Percentiles rank a stretch among this genome's conserved stretches.
phyloP scores from a whole-genome alignment of 352 stramenopile genomes.

The Thalassiosira allenii region DNA sequence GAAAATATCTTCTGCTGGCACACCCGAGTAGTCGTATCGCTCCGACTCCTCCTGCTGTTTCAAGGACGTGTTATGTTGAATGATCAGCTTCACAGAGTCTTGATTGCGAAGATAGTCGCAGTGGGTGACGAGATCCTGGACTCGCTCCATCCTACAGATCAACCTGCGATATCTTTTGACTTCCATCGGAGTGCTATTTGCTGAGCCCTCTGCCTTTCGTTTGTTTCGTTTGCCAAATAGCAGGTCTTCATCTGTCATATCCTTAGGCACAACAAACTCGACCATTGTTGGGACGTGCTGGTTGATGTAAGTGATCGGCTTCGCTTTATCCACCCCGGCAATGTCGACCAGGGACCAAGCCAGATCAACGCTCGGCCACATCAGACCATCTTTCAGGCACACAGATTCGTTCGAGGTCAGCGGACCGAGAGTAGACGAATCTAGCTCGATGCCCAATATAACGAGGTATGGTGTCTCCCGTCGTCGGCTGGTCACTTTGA shows the following conservation, averaged over 20 bases:
- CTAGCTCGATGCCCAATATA: neutral
- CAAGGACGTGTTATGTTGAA: too few relatives aligned
- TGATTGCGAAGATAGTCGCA: too few relatives aligned
- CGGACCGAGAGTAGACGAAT: neutral
- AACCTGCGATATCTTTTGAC: too few relatives aligned
- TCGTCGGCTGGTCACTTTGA: neutral
- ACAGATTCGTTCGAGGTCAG: neutral
- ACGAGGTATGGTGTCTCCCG: neutral
- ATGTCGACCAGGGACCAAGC: neutral
- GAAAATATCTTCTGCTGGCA: too few relatives aligned
- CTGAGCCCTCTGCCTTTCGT: too few relatives aligned
- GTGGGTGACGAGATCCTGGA: too few relatives aligned
- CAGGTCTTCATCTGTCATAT: neutral
- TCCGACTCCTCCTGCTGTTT: too few relatives aligned
- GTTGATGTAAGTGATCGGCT: conserved; percentile 1
- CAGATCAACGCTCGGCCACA: neutral
- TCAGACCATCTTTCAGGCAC: neutral
- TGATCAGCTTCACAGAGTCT: too few relatives aligned
- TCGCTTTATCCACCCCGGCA: neutral
- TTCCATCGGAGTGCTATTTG: too few relatives aligned
- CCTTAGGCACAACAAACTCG: neutral
- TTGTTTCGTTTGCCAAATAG: too few relatives aligned
- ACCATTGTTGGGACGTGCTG: conserved; percentile 4
- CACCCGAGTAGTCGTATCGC: too few relatives aligned
- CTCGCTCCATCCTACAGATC: too few relatives aligned